Evolutionary conservation across 345 rosid genomes (phyloP).

Genomic region (Reutealis trisperma): DNA sequence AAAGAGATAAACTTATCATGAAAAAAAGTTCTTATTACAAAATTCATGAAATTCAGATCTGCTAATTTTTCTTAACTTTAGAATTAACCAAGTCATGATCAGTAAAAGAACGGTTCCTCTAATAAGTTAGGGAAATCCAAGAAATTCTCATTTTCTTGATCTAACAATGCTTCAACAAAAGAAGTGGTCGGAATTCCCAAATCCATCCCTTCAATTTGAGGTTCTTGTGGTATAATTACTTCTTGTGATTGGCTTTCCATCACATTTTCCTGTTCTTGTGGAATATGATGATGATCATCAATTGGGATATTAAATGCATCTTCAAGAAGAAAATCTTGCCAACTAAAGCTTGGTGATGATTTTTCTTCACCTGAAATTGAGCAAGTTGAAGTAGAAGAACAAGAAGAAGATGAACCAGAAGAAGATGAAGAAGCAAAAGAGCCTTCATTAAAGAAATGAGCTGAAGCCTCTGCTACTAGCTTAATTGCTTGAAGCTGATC

Average conservation of each 20-base stretch:
- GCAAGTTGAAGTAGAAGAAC: conserved; percentile 48
- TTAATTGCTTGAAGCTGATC: conserved; percentile 77
- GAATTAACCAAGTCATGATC: background rate
- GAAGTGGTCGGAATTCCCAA: conserved; percentile 19
- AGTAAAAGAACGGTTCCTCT: conserved; percentile 53
- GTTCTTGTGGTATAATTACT: background rate
- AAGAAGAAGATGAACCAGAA: no score
- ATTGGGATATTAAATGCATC: conserved; percentile 35
- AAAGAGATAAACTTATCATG: background rate
- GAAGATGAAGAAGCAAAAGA: conserved; percentile 40
- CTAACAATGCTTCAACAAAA: conserved; percentile 68
- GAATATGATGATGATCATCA: background rate
- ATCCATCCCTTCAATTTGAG: conserved; percentile 14
- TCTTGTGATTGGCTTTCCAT: conserved; percentile 21
- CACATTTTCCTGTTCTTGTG: conserved; percentile 29
- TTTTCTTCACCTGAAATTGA: conserved; percentile 55
- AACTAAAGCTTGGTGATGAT: conserved; percentile 45
- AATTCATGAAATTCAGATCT: background rate
- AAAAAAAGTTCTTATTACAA: background rate
- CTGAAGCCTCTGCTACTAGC: conserved; percentile 54
- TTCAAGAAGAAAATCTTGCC: conserved; percentile 87
- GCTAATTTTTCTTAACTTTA: no score
- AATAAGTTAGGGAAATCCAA: conserved; percentile 62
- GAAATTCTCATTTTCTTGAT: conserved; percentile 64
- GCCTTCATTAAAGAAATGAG: conserved; percentile 26